Evolutionary conservation across 768 basidiomycete genomes (phyloP).

Genomic region (Pleurotus tuoliensis): DNA sequence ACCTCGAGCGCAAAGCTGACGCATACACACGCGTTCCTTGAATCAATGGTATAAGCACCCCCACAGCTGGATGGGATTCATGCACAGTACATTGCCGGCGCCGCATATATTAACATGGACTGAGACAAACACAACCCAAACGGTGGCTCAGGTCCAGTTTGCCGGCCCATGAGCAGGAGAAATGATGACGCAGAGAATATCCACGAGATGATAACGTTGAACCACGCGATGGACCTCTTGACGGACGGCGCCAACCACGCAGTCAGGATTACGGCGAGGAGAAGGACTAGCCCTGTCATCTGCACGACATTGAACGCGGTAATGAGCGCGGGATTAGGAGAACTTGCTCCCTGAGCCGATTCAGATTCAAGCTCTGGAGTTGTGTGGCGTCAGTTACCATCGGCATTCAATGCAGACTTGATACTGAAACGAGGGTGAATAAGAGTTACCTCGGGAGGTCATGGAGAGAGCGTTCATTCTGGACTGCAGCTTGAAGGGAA

Average conservation of each 20-base stretch:
- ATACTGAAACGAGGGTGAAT: no score
- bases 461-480: no score
- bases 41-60: neutral
- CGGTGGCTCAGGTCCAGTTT: constrained; percentile 17
- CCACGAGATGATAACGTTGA: constrained; percentile 17
- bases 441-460: no score
- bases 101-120: constrained; percentile 22
- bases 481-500: no score
- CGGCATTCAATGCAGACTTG: no score
- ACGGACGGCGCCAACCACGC: constrained; percentile 11
- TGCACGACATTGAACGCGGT: constrained; percentile 1
- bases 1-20: constrained; percentile 14
- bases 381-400: no score
- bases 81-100: constrained; percentile 18
- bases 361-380: no score
- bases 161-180: constrained; percentile 18
- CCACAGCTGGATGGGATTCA: neutral
- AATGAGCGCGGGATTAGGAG: neutral
- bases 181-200: constrained; percentile 20
- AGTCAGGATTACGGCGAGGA: neutral
- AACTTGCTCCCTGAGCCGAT: neutral
- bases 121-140: constrained; percentile 21
- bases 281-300: constrained; percentile 4
- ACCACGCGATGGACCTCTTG: constrained; percentile 17
- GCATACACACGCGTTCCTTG: constrained; percentile 10